Evolutionary conservation across 805 yeast species (phyloP), one percentile per base, ranked within the genome.

Genomic region (Candida jianshihensis): DNA sequence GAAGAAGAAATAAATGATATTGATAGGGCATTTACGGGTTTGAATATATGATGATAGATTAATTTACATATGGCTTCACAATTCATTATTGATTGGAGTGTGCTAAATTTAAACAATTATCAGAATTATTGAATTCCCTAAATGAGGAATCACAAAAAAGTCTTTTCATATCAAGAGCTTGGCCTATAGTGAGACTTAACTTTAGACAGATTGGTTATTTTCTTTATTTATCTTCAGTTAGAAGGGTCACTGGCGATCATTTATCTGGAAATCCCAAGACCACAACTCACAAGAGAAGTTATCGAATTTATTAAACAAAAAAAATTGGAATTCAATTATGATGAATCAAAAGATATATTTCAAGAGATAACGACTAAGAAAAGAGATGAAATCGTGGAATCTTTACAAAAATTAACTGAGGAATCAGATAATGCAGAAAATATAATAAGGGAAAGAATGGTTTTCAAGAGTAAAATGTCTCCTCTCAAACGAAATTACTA

Each of bases 171-270:
- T 61, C 35, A 2, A 42, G 37, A 17, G 46, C 47, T 5, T 61
- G 59, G 51, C 19, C 35, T 4, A 41, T 39, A 16, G 42, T 61
- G 19, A 40, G 40, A 31, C 40, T 47, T n/a, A 40, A 47, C 3
- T 35, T 63, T 17, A 47, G 63, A 37, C 47, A 51, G 27, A 60
- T 57, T 39, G 47, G 53, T 3, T 57, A 56, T 34, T 31, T 52
- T 4, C 44, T 54, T 4, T 67, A 63, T 34, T 43, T 67, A 3
- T 59, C 66, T 0, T 35, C 61, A 13, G 40, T 39, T 46, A 57
- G 43, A 26, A 40, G 43, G 26, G 43, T 44, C 2, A 33, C 40
- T 13, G 38, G 43, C 3, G 33, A 30, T 2, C 54, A 53, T 34
- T 26, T 51, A 14, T 41, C 50, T 44, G 17, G 31, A 33, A 5